Evolutionary conservation across 192 early-diverging fungal species (phyloP).

Genomic region (Gaertneriomyces semiglobifer): DNA sequence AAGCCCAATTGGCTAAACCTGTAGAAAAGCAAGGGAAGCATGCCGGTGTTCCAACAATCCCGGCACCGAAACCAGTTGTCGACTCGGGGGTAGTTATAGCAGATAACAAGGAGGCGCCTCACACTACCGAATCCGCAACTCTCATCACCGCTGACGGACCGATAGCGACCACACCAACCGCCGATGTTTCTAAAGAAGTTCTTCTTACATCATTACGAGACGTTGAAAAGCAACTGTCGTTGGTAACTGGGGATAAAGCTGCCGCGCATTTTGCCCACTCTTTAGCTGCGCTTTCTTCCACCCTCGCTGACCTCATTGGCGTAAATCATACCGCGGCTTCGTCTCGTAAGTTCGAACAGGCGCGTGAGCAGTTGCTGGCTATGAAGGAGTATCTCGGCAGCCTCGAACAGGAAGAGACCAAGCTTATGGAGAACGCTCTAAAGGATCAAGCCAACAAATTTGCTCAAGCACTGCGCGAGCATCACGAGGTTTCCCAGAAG

Average conservation of each 20-base stretch:
- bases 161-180: too few relatives aligned
- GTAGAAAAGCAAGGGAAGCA: too few relatives aligned
- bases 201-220: not conserved
- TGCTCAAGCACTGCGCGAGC: conserved; percentile 45
- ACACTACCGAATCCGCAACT: too few relatives aligned
- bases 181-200: not conserved
- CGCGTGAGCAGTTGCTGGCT: conserved; percentile 14
- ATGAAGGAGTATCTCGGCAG: conserved; percentile 16
- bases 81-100: too few relatives aligned
- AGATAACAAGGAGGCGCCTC: too few relatives aligned
- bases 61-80: too few relatives aligned
- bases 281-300: conserved; percentile 9
- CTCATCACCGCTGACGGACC: too few relatives aligned
- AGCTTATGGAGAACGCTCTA: conserved; percentile 40
- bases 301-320: conserved; percentile 10
- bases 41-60: too few relatives aligned
- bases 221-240: conserved; percentile 1
- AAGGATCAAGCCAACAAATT: conserved; percentile 48
- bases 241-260: not conserved
- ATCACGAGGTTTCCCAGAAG: conserved; percentile 44
- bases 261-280: conserved; percentile 6
- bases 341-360: conserved; percentile 10
- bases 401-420: conserved; percentile 30
- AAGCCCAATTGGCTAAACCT: too few relatives aligned
- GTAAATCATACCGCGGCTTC: not conserved